Conservation (phyloP, 306 rosid genomes). For the Dryas alaskensis region DNA sequence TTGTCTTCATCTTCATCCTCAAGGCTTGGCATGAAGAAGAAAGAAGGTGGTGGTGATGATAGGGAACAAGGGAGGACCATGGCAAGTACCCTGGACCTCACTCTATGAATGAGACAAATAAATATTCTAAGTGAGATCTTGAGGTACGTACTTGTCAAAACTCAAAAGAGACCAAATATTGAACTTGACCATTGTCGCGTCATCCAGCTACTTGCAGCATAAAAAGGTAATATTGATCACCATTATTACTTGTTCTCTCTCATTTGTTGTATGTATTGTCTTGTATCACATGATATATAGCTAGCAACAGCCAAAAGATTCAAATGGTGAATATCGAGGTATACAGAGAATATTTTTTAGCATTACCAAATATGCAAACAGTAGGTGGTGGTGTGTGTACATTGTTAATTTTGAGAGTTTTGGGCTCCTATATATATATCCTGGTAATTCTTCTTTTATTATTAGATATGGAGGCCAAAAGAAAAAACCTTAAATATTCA, state of each 20-base stretch:
- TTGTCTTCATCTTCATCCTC: slow-evolving; percentile 34
- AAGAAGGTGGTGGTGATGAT: slow-evolving; percentile 1
- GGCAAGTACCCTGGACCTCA: slow-evolving; percentile 48
- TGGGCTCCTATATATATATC: slow-evolving; percentile 3
- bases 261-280: slow-evolving; percentile 20
- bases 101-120: slow-evolving; percentile 41
- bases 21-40: slow-evolving; percentile 22
- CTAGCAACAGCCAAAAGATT: background rate
- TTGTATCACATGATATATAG: slow-evolving; percentile 13
- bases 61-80: slow-evolving; percentile 18
- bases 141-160: slow-evolving; percentile 44
- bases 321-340: slow-evolving; percentile 13
- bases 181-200: slow-evolving; percentile 21
- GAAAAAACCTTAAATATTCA: background rate
- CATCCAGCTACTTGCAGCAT: slow-evolving; percentile 6
- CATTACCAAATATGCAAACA: slow-evolving; percentile 14
- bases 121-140: slow-evolving; percentile 38
- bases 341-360: slow-evolving; percentile 2
- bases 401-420: slow-evolving; percentile 16
- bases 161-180: slow-evolving; percentile 4
- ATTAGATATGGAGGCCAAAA: slow-evolving; percentile 9
- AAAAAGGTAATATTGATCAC: slow-evolving; percentile 23
- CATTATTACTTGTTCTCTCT: background rate
- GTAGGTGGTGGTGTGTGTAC: background rate
- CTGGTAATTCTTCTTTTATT: background rate